phyloP scores from a whole-genome alignment of 2,329 filamentous ascomycete genomes.

The Curvularia eragrostidis region DNA sequence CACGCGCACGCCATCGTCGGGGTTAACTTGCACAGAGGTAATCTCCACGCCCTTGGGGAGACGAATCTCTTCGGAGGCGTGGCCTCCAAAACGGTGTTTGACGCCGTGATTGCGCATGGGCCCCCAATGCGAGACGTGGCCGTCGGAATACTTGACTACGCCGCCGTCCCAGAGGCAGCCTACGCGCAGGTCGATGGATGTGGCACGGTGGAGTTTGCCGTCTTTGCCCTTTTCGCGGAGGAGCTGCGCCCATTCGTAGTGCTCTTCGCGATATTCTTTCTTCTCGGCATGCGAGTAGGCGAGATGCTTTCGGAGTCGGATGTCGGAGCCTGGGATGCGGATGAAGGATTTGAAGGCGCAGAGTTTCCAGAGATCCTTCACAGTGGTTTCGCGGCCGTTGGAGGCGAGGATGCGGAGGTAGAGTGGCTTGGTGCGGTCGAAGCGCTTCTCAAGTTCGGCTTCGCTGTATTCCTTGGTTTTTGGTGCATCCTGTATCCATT shows the following conservation, averaged over 20 bases:
- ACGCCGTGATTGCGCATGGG: conserved; percentile 28
- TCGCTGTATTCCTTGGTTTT: conserved; percentile 26
- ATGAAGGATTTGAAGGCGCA: conserved; percentile 44
- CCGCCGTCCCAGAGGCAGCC: conserved; percentile 56
- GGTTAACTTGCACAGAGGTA: conserved; percentile 41
- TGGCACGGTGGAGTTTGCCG: conserved; percentile 49
- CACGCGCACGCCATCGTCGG: conserved; percentile 36
- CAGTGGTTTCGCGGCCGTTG: conserved; percentile 51
- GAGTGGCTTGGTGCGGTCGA: conserved; percentile 39
- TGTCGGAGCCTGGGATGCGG: conserved; percentile 49
- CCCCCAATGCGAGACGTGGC: conserved; percentile 54
- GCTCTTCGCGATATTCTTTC: neutral
- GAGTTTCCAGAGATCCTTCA: conserved; percentile 45
- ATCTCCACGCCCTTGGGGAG: conserved; percentile 41
- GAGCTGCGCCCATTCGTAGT: conserved; percentile 32
- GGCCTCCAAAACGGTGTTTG: conserved; percentile 44
- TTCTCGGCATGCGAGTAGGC: conserved; percentile 34
- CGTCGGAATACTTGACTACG: conserved; percentile 56
- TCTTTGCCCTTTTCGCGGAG: conserved; percentile 28
- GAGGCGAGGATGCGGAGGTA: conserved; percentile 46
- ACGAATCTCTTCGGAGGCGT: conserved; percentile 36
- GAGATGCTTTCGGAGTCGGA: conserved; percentile 52
- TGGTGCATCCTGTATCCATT: conserved; percentile 18
- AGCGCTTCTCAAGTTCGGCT: conserved; percentile 42
- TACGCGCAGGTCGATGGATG: conserved; percentile 55